A percentile compares a stretch with the other conserved stretches of the same genome.
Evolutionary conservation across 495 filamentous ascomycete genomes (phyloP).

Genomic region (Xylaria flabelliformis): DNA sequence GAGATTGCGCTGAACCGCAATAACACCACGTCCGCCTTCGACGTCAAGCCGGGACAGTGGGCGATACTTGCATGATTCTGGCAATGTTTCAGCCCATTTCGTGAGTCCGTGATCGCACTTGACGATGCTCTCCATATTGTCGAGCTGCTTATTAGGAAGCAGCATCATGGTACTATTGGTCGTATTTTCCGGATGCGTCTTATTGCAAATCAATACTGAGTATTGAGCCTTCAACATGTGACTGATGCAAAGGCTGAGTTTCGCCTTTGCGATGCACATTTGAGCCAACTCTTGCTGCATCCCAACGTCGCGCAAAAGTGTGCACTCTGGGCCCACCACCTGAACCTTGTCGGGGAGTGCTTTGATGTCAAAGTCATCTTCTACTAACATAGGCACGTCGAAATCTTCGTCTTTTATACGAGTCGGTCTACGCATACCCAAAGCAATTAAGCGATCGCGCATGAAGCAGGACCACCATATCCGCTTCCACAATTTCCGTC

Average conservation of each 20-base stretch:
- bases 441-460: slow-evolving; percentile 83
- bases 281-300: slow-evolving; percentile 76
- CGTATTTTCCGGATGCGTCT: slow-evolving; percentile 69
- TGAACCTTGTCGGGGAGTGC: slow-evolving; percentile 67
- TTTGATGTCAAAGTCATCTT: slow-evolving; percentile 83
- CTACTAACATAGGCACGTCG: slow-evolving; percentile 83
- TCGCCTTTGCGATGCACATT: slow-evolving; percentile 91
- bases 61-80: slow-evolving; percentile 68
- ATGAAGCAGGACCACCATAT: slow-evolving; percentile 97
- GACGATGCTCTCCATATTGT: slow-evolving; percentile 75
- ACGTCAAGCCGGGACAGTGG: slow-evolving; percentile 56
- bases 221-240: slow-evolving; percentile 86
- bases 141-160: slow-evolving; percentile 81
- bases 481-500: slow-evolving; percentile 82
- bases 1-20: slow-evolving; percentile 77
- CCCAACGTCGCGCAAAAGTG: slow-evolving; percentile 65
- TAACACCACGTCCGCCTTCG: slow-evolving; percentile 42
- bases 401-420: slow-evolving; percentile 89
- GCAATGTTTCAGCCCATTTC: slow-evolving; percentile 73
- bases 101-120: slow-evolving; percentile 75
- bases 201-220: slow-evolving; percentile 82
- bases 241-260: slow-evolving; percentile 84
- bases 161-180: slow-evolving; percentile 88
- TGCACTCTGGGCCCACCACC: slow-evolving; percentile 69
- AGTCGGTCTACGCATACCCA: slow-evolving; percentile 89